Evolutionary conservation across 1,139 yeast genomes (phyloP), one percentile per base, ranked within the genome.

Genomic region (Zygoascus meyerae): DNA sequence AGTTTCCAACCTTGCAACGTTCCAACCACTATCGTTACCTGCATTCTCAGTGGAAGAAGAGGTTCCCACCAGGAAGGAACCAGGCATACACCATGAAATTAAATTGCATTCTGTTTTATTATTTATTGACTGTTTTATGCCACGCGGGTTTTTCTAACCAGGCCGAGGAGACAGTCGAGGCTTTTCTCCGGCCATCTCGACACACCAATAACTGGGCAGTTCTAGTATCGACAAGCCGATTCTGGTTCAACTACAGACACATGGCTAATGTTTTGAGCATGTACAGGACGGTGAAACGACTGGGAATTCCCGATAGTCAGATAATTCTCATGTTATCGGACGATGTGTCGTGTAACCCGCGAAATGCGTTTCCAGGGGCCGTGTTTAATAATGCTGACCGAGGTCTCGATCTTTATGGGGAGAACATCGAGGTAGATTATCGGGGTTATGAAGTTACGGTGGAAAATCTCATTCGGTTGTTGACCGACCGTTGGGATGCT

Each of bases 361-460:
- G 99, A 55, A 92, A 92, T 64, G 83, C 95, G 35, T 92, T 89
- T 61, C 97, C 97, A 0, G 99, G 97, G 1, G 83, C 95, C 1
- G 96, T 94, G 11, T 94, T 84, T 74, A 92, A 92, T 64, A 92
- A 90, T 60, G 86, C 85, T 64, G 95, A 90, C 64, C 85, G 95
- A 61, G 95, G 85, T n/a, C 75, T 92, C 46, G 99, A 92, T 64
- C 72, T 92, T 45, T 92, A 92, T 62, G 97, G 98, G 33, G 95
- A 87, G 56, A 83, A 83, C 63, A 86, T 92, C 34, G 97, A 92
- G 64, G 98, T 92, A 5, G 99, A 92, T 67, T 92, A 90, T 64
- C 73, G 97, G 54, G 99, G 99, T 0, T 92, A 92, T 61, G 98
- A 94, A 59, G 99, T 92, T 17, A 92, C 98, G 0, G 99, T 92